phyloP scores from a whole-genome alignment of 1,139 yeast genomes.

The Candida glucosophila region DNA sequence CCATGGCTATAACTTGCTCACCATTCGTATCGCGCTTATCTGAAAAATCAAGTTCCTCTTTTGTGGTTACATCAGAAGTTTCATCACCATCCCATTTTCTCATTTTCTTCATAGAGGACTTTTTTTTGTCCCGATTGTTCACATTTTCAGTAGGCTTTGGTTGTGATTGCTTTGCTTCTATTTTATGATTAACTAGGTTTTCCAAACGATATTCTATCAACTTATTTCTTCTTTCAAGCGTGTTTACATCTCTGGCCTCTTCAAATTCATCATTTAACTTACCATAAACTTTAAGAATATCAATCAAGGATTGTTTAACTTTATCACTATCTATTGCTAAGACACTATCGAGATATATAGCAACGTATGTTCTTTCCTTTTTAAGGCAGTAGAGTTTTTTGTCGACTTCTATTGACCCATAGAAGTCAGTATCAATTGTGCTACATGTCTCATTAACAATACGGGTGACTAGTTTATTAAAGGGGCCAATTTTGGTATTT shows the following conservation, averaged over 20 bases:
- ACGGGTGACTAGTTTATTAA: conserved; percentile 30
- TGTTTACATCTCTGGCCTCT: conserved; percentile 11
- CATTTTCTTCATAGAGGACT: conserved; percentile 24
- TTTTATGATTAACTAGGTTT: conserved; percentile 27
- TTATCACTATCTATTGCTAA: conserved; percentile 34
- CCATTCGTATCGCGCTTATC: conserved; percentile 11
- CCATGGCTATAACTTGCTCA: conserved; percentile 31
- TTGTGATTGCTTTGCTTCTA: conserved; percentile 2
- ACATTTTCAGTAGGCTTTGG: conserved; percentile 5
- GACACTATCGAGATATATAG: conserved; percentile 33
- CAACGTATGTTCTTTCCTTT: conserved; percentile 23
- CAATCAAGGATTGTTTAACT: conserved; percentile 24
- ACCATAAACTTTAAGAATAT: conserved; percentile 25
- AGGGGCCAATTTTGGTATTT: conserved; percentile 30
- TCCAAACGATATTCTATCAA: conserved; percentile 34
- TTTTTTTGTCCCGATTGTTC: conserved; percentile 11
- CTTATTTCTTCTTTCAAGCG: conserved; percentile 17
- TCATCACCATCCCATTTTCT: conserved; percentile 39
- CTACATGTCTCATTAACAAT: conserved; percentile 29
- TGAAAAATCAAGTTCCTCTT: conserved; percentile 29
- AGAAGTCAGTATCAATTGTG: conserved; percentile 27
- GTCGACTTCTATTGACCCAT: conserved; percentile 23
- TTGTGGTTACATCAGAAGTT: conserved; percentile 18
- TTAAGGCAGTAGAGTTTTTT: conserved; percentile 29
- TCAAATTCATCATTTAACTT: conserved; percentile 20